A percentile compares a stretch with the other conserved stretches of the same genome.
Conservation (phyloP, 768 basidiomycete species). For the Mycena venus region DNA sequence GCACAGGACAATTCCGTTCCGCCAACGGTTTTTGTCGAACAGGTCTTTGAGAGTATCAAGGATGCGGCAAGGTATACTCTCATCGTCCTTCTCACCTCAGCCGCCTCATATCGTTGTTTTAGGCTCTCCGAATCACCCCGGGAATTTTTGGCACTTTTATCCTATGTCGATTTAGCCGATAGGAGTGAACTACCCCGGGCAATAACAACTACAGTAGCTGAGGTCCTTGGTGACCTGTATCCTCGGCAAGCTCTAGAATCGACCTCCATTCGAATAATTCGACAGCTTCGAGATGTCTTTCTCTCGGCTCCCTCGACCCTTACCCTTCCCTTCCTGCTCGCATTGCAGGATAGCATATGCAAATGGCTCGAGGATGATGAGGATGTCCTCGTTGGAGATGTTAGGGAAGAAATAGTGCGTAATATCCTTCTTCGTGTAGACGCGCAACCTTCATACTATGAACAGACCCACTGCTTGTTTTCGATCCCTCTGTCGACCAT, state of each 20-base stretch:
- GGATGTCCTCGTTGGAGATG: slow-evolving; percentile 53
- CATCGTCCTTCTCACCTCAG: no score
- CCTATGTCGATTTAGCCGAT: slow-evolving; percentile 37
- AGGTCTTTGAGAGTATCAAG: slow-evolving; percentile 43
- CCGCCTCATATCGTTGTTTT: neutral
- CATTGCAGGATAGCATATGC: slow-evolving; percentile 54
- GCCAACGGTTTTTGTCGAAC: slow-evolving; percentile 40
- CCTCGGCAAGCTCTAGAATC: slow-evolving; percentile 40
- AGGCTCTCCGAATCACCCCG: slow-evolving; percentile 42
- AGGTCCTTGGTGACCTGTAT: slow-evolving; percentile 51
- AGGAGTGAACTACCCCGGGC: slow-evolving; percentile 32
- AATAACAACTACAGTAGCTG: slow-evolving; percentile 46
- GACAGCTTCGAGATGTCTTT: slow-evolving; percentile 49
- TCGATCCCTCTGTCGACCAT: slow-evolving; percentile 57
- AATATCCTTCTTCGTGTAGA: neutral
- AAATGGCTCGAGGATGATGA: slow-evolving; percentile 68
- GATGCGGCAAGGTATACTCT: slow-evolving; percentile 25
- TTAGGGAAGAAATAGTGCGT: slow-evolving; percentile 65
- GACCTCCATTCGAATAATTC: slow-evolving; percentile 53
- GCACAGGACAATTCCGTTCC: slow-evolving; percentile 37
- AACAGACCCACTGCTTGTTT: slow-evolving; percentile 58
- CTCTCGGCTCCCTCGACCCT: slow-evolving; percentile 38
- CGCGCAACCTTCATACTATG: neutral
- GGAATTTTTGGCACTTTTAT: slow-evolving; percentile 39
- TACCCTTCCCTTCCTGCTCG: slow-evolving; percentile 51